Percentiles rank a stretch among this genome's conserved stretches.
These are phyloP conservation scores for Naganishia sp. DNA, from an alignment of 1,284 basidiomycete species.

Conservation along the genomic window DNA sequence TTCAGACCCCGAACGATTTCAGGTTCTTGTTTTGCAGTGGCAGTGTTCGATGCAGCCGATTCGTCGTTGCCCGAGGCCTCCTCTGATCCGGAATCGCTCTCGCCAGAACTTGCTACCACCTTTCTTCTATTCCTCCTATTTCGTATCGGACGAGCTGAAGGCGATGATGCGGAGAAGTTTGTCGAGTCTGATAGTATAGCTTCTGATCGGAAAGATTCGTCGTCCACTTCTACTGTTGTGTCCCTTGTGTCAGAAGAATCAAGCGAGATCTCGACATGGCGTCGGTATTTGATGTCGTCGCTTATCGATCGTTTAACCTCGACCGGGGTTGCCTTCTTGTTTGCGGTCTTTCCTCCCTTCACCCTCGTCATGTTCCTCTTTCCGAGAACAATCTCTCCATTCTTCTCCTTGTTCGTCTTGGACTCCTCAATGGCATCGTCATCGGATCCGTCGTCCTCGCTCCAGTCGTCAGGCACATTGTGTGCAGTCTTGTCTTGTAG, in stretches of 20 bases:
- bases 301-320: not conserved
- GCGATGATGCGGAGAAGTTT: not conserved
- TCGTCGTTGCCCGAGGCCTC: not conserved
- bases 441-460: conserved; percentile 1
- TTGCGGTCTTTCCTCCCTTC: too few species aligned
- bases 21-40: not conserved
- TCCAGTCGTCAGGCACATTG: conserved; percentile 3
- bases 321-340: not conserved
- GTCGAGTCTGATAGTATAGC: not conserved
- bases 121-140: conserved; percentile 11
- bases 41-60: not conserved
- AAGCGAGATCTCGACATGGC: not conserved
- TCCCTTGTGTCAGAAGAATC: not conserved
- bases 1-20: not conserved
- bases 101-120: conserved; percentile 11
- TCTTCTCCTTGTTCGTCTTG: not conserved
- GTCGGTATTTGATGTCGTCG: not conserved
- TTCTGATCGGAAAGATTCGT: not conserved
- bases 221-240: not conserved
- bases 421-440: not conserved
- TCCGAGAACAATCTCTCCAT: not conserved
- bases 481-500: conserved; percentile 11
- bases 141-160: conserved; percentile 5
- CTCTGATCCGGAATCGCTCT: not conserved
- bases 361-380: not conserved